These are phyloP conservation scores for Alternaria gaisen DNA, from an alignment of 2,329 filamentous ascomycete genomes.

Conservation along the genomic window DNA sequence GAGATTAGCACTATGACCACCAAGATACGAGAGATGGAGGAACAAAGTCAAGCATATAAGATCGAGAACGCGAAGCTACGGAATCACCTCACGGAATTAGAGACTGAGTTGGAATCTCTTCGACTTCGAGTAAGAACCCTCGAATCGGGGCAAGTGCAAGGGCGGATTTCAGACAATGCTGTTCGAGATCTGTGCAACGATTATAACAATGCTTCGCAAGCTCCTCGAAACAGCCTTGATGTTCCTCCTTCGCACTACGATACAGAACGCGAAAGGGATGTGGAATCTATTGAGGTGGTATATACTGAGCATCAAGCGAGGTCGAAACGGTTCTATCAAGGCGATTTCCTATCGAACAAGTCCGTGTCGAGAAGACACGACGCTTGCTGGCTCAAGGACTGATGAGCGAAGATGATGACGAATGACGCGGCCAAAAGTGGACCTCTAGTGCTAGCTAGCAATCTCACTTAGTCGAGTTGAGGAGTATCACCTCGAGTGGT, in stretches of 20 bases:
- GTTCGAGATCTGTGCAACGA: no score
- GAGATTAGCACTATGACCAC: neutral
- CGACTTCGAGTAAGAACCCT: neutral
- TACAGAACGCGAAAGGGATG: neutral
- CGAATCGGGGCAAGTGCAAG: neutral
- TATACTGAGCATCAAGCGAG: neutral
- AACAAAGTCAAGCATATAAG: neutral
- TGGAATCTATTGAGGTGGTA: neutral
- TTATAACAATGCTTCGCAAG: neutral
- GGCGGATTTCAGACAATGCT: neutral
- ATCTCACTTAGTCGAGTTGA: neutral
- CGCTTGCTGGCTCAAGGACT: neutral
- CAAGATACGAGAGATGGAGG: neutral
- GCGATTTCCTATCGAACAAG: neutral
- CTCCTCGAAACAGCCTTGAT: neutral
- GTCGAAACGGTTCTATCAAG: neutral
- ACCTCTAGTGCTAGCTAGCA: neutral
- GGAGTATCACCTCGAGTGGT: neutral
- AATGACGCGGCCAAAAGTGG: neutral
- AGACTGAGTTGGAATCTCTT: neutral
- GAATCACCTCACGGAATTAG: neutral
- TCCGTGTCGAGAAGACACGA: neutral
- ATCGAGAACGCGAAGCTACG: neutral
- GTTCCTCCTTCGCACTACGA: no score
- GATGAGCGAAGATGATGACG: neutral